Base-by-base conservation (phyloP, 2,329 filamentous ascomycete species). In the Pezicula carpinea region DNA sequence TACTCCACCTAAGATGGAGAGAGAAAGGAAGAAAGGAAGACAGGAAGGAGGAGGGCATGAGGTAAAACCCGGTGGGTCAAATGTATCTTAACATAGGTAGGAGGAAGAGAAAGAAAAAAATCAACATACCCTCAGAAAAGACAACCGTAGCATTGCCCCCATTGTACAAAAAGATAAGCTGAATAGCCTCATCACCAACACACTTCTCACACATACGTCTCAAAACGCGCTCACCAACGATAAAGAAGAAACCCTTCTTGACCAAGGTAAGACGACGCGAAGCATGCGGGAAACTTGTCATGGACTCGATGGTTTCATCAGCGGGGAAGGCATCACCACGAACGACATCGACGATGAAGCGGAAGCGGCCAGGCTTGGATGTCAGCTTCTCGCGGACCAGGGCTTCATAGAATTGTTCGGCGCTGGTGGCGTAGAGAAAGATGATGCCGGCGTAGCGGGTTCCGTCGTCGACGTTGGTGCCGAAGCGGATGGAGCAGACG, bases 121-220 rank as follows among this genome's bases (percentile, higher is more conserved):
- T n/a, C n/a, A 26, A 26, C 23, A 26, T 26, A 26, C 23, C 23
- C 43, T 59, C 55, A 0, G 59, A 45, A 40, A 64, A 63, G 2
- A 63, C 51, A 11, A 63, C 51, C 1, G 62, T 64, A 0, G 61
- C 62, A 42, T 64, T 64, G 0, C 62, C 62, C 17, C 56, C 55
- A 43, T 64, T 64, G 41, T 63, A 63, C 17, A 63, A 32, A 50
- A 54, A 59, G 23, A 60, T 47, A 39, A 55, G 36, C 41, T 63
- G 59, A 5, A 64, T 48, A 17, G 53, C 47, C 2, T 61, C 55
- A 17, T 31, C 43, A 3, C 53, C 54, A 3, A 58, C 60, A 11
- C 54, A 23, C 23, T 55, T 59, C 29, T 55, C 50, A 19, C 57
- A 61, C 1, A 62, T 38, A 4, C 41, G 41, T 32, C 32, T 50